Conservation (phyloP, 2,329 filamentous ascomycete genomes). For the Cladophialophora psammophila region DNA sequence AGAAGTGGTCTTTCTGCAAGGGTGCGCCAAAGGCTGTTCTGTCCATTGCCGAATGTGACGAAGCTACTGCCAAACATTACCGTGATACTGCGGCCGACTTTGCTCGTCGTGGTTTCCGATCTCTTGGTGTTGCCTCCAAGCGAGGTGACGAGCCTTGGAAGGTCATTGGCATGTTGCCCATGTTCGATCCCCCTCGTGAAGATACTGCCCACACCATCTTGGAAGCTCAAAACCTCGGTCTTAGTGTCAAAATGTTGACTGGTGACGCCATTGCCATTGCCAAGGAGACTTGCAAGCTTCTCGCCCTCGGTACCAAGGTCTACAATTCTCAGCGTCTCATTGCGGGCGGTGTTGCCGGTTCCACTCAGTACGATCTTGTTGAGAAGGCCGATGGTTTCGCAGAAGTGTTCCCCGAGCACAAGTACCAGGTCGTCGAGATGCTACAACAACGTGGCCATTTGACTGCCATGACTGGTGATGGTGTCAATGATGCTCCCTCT, state of each 20-base stretch:
- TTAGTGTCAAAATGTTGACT: slow-evolving; percentile 82
- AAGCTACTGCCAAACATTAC: slow-evolving; percentile 71
- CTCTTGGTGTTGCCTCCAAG: slow-evolving; percentile 79
- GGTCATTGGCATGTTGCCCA: slow-evolving; percentile 77
- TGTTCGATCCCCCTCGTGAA: slow-evolving; percentile 81
- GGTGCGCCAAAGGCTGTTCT: slow-evolving; percentile 79
- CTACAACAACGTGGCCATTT: slow-evolving; percentile 75
- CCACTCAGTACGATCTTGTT: slow-evolving; percentile 77
- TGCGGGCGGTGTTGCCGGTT: slow-evolving; percentile 75
- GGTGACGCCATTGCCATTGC: slow-evolving; percentile 81
- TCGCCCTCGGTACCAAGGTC: slow-evolving; percentile 79
- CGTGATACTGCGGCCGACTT: slow-evolving; percentile 77
- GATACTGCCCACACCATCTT: slow-evolving; percentile 80
- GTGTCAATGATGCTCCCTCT: slow-evolving; percentile 76
- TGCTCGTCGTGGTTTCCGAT: slow-evolving; percentile 80
- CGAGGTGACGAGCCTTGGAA: slow-evolving; percentile 78
- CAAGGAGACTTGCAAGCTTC: slow-evolving; percentile 83
- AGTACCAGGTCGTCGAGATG: slow-evolving; percentile 79
- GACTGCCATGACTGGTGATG: slow-evolving; percentile 79
- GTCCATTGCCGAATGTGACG: slow-evolving; percentile 70
- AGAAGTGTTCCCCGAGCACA: slow-evolving; percentile 78
- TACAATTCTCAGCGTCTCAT: slow-evolving; percentile 82
- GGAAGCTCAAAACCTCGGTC: slow-evolving; percentile 77
- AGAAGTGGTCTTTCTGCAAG: slow-evolving; percentile 76
- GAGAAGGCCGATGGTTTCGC: slow-evolving; percentile 77